Evolutionary conservation across 441 rosid species (phyloP), one percentile per base, ranked within the genome.

Genomic region (Populus hybrid): DNA sequence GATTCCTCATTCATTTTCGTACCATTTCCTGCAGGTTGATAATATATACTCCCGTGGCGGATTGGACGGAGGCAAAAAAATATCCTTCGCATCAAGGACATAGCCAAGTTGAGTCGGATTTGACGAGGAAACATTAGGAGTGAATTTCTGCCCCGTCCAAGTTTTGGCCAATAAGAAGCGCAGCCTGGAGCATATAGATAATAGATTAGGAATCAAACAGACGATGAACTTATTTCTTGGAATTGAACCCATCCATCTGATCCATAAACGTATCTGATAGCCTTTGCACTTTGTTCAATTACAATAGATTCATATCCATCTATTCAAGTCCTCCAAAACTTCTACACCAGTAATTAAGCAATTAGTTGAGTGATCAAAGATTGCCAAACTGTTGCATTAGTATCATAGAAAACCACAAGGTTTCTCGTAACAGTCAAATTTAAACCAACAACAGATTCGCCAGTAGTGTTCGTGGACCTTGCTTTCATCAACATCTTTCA

Each of bases 311-410:
- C 40, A 36, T 36, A 36, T 36, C 40, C 40, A 36, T 36, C 40
- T 1, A 36, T 2, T 36, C 40, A 36, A 8, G 40, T 36, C 40
- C 40, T 8, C 40, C 10, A 36, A 8, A 8, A 36, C 40, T 8
- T 8, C 40, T 1, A 36, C 40, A 36, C 10, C 40, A 8, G 3
- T 8, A 34, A 34, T 34, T 46, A 78, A 50, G 50, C 26, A 23
- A 21, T 72, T 67, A 46, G 72, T 72, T 14, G 76, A 67, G 23
- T 72, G 57, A 78, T 78, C 76, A 24, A 78, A 78, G 81, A 78
- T 24, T 73, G 76, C 77, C 77, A 78, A 35, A 67, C 63, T 14
- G 20, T 20, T 14, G 21, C 16, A 6, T 59, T 54, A 3, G 68
- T 24, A 10, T 36, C 35, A 61, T 73, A 63, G 36, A 35, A 67